Evolutionary conservation across 2,329 filamentous ascomycete species (phyloP).

Genomic region (Colletotrichum paranaense): DNA sequence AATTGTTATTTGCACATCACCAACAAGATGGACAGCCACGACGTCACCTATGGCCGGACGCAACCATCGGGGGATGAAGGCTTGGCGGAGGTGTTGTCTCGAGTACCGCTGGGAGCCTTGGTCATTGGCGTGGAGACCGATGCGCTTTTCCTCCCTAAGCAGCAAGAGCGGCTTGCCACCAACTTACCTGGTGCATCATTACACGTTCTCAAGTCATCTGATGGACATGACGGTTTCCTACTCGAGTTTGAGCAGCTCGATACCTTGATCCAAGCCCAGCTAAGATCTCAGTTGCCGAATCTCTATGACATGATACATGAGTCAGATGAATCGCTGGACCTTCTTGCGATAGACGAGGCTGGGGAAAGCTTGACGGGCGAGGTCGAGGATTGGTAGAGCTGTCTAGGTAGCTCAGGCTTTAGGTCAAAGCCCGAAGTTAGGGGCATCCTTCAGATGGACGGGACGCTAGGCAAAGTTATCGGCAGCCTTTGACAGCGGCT

Average conservation of each 20-base stretch:
- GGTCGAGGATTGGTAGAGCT: constrained; percentile 71
- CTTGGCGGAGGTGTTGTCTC: constrained; percentile 39
- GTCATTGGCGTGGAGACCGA: constrained; percentile 49
- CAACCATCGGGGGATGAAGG: constrained; percentile 50
- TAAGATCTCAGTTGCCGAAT: constrained; percentile 11
- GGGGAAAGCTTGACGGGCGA: constrained; percentile 16
- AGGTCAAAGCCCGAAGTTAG: background rate
- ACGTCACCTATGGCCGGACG: constrained; percentile 44
- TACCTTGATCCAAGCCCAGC: constrained; percentile 39
- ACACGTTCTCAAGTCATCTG: constrained; percentile 41
- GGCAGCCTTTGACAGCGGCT: background rate
- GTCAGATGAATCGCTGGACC: background rate
- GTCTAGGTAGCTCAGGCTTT: constrained; percentile 44
- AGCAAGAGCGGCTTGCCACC: constrained; percentile 45
- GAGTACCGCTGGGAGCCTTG: constrained; percentile 41
- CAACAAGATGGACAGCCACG: constrained; percentile 51
- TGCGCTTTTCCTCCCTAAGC: constrained; percentile 45
- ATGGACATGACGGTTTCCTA: constrained; percentile 51
- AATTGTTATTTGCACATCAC: constrained; percentile 52
- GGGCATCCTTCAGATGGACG: background rate
- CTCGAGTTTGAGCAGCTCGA: constrained; percentile 48
- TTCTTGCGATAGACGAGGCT: background rate
- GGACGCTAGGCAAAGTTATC: background rate
- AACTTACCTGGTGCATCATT: constrained; percentile 44
- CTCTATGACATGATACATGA: background rate